These are phyloP conservation scores for Paracoccidioides lutzii DNA, from an alignment of 2,329 filamentous ascomycete species.

Conservation along the genomic window DNA sequence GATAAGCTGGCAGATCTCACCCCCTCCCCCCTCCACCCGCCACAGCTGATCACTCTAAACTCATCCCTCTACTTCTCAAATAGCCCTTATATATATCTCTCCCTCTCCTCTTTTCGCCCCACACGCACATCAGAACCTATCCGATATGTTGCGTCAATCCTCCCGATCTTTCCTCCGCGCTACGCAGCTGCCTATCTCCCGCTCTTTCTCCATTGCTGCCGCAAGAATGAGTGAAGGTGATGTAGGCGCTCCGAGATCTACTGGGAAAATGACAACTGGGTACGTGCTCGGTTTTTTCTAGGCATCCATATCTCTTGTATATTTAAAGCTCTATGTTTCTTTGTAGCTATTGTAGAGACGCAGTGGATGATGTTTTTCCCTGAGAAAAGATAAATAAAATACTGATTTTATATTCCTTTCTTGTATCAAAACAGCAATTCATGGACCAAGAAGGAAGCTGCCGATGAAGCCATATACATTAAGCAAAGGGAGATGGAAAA, in stretches of 20 bases:
- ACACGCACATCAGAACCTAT: neutral
- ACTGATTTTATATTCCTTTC: neutral
- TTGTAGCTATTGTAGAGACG: neutral
- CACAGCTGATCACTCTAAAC: constrained; percentile 6
- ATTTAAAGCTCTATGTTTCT: too few relatives aligned
- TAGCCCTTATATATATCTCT: neutral
- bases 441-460: constrained; percentile 84
- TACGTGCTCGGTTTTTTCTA: constrained; percentile 16
- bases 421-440: constrained; percentile 53
- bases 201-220: constrained; percentile 51
- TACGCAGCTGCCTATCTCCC: constrained; percentile 35
- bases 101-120: neutral
- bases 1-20: neutral
- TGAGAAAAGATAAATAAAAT: neutral
- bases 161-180: constrained; percentile 45
- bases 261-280: constrained; percentile 25
- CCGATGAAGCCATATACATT: constrained; percentile 74
- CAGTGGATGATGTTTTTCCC: neutral
- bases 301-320: neutral
- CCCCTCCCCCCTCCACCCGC: neutral
- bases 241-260: constrained; percentile 39
- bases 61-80: constrained; percentile 3
- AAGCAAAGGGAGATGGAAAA: constrained; percentile 81
- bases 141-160: constrained; percentile 55
- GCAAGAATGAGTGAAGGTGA: constrained; percentile 58